Evolutionary conservation across 2,329 filamentous ascomycete genomes (phyloP), one percentile per base, ranked within the genome.

Genomic region (Penicillium sp.): DNA sequence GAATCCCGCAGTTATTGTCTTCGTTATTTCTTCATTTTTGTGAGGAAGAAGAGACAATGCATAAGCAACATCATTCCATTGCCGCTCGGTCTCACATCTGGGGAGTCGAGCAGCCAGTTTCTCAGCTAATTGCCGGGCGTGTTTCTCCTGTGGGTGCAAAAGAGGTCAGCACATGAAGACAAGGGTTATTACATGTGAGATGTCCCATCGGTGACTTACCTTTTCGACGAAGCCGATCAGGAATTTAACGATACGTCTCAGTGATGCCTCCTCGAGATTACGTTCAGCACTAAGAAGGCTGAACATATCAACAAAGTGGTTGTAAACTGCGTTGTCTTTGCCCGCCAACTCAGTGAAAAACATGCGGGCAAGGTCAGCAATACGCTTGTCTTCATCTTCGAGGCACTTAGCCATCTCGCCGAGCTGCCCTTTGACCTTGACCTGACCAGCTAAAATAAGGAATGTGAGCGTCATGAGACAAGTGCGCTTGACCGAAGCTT

Each of bases 301-400:
- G 70, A 98, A 98, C 88, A 98, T 97, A 66, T 98, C 93, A 26
- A 98, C 89, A 71, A 98, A 98, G 72, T 98, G 91, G 68, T 98
- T 98, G 70, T 98, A 98, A 2, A 98, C 88, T 2, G 93, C 93
- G 64, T 98, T 98, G 68, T 98, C 93, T 74, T 98, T 98, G 59
- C 89, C 95, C 54, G 90, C 89, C 48, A 98, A 79, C 70, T 98
- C 93, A 0, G 88, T 91, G 70, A 98, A 98, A 80, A 98, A 98
- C 91, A 97, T 97, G 52, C 88, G 80, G 12, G 89, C 88, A 63
- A 98, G 79, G 64, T 98, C 93, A 0, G 90, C 87, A 55, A 97
- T 95, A 54, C 87, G 82, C 70, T 90, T 89, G 65, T 98, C 94
- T n/a, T 84, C 82, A 64, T 98, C 93, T 70, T 98, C 93, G 26